phyloP scores from a whole-genome alignment of 2,329 filamentous ascomycete species.

The Penicillium janthinellum region DNA sequence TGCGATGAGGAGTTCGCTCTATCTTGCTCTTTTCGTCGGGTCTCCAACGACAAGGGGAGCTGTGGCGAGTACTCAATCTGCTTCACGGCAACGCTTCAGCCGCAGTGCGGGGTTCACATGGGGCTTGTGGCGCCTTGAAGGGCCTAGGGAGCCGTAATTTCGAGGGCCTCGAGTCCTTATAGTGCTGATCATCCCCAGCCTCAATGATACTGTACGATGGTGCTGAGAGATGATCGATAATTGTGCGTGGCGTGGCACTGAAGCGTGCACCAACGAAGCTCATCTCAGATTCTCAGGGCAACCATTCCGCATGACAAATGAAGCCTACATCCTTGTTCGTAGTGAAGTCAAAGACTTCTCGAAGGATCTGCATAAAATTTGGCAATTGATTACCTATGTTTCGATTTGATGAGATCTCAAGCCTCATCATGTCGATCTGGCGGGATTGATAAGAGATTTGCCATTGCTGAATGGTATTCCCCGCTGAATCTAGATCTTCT shows the following conservation, averaged over 20 bases:
- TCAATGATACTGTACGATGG: neutral
- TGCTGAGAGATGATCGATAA: neutral
- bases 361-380: neutral
- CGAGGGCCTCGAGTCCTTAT: neutral
- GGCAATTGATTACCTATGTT: neutral
- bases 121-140: neutral
- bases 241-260: neutral
- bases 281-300: no score
- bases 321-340: no score
- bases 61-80: neutral
- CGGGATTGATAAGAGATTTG: neutral
- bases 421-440: neutral
- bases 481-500: neutral
- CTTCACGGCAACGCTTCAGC: neutral
- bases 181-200: no score
- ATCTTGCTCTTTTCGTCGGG: neutral
- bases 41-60: neutral
- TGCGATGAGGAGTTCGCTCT: neutral
- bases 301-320: no score
- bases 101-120: neutral
- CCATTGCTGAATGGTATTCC: neutral
- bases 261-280: no score
- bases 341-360: no score
- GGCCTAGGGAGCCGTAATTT: neutral
- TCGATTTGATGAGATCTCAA: neutral